A percentile compares a stretch with the other conserved stretches of the same genome.
phyloP scores from a whole-genome alignment of 78 protist genomes.

The Chrysochromulina tobinii region DNA sequence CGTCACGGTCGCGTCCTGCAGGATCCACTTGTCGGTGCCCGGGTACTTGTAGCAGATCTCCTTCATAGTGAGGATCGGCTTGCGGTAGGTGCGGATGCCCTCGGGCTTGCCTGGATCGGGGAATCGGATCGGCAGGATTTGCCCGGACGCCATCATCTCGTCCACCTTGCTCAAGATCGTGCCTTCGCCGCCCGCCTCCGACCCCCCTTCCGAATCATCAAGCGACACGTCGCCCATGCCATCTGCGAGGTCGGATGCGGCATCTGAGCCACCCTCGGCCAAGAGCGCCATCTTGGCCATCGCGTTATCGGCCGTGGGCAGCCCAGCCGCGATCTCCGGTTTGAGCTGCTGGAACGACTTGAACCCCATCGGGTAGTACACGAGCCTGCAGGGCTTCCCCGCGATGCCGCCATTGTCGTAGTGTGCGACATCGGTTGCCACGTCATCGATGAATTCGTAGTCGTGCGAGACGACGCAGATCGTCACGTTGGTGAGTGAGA shows the following conservation, averaged over 20 bases:
- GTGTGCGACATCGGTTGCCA: not conserved
- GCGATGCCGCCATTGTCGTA: too few species aligned
- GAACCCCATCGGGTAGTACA: not conserved
- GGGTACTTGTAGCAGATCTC: not conserved
- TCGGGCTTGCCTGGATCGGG: constrained; percentile 1
- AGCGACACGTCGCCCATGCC: not conserved
- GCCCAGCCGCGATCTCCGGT: not conserved
- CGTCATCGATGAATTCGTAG: not conserved
- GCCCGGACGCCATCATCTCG: too few species aligned
- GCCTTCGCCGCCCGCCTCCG: too few species aligned
- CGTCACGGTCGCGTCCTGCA: not conserved
- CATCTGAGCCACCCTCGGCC: not conserved
- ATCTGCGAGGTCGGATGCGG: not conserved
- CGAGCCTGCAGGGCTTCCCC: not conserved
- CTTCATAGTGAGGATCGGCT: not conserved
- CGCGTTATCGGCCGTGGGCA: not conserved
- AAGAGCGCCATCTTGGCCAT: not conserved
- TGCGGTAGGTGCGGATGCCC: not conserved
- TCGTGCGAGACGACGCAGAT: not conserved
- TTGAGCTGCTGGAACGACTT: not conserved
- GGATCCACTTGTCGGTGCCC: not conserved
- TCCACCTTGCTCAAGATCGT: too few species aligned
- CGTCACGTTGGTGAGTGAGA: not conserved
- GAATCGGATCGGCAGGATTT: not conserved
- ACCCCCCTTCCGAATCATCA: not conserved